phyloP scores from a whole-genome alignment of 148 eudicot genomes.

The Mesembryanthemum crystallinum region DNA sequence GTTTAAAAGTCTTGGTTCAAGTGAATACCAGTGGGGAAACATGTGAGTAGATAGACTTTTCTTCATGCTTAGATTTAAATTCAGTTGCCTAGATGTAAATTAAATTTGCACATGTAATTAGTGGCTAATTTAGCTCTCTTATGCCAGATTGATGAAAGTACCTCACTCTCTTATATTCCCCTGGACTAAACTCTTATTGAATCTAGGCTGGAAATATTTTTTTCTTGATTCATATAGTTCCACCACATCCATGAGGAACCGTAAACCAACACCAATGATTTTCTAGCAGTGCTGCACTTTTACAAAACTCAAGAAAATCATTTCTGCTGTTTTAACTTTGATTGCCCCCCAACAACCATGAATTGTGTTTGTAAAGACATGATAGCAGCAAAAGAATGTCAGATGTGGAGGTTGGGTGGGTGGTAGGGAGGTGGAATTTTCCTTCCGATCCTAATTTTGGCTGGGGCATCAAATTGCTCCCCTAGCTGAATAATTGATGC shows the following conservation, averaged over 20 bases:
- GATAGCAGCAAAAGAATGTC: not conserved
- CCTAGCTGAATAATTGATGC: no score
- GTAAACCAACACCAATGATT: no score
- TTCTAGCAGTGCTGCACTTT: no score
- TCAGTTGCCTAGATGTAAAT: not conserved
- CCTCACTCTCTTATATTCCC: no score
- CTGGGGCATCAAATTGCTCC: not conserved
- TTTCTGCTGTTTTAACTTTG: no score
- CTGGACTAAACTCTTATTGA: no score
- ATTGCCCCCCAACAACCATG: not conserved
- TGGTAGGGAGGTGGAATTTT: no score
- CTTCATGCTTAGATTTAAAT: not conserved
- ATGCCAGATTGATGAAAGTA: not conserved
- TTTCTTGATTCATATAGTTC: no score
- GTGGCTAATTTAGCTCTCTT: constrained; percentile 1
- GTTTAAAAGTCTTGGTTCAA: constrained; percentile 81
- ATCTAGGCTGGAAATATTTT: no score
- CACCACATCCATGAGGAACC: no score
- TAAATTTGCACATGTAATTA: not conserved
- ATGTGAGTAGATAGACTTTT: constrained; percentile 50
- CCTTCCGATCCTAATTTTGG: not conserved
- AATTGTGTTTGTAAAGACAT: not conserved
- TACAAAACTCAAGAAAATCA: no score
- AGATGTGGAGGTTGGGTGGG: not conserved
- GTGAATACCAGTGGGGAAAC: constrained; percentile 97